Conservation (phyloP, 2,329 filamentous ascomycete species). For the Cyphellophora europaea region DNA sequence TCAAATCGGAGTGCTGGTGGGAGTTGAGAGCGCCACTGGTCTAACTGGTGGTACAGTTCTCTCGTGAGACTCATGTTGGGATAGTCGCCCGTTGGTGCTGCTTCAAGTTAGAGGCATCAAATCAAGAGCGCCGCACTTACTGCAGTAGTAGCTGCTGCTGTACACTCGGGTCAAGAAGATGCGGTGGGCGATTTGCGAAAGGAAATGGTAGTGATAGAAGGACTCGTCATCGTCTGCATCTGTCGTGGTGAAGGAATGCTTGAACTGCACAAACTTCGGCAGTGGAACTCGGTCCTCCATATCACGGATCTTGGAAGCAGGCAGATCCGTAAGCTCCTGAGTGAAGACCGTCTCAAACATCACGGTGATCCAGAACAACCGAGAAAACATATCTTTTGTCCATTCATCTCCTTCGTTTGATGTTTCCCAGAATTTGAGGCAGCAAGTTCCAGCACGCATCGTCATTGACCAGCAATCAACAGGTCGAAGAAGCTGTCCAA, state of each 20-base stretch:
- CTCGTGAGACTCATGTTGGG: conserved; percentile 32
- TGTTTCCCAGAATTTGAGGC: conserved; percentile 27
- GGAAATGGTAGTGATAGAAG: conserved; percentile 49
- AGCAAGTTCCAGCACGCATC: conserved; percentile 42
- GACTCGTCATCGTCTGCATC: conserved; percentile 39
- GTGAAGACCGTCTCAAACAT: conserved; percentile 49
- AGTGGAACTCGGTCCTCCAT: conserved; percentile 45
- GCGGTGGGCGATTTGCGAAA: conserved; percentile 47
- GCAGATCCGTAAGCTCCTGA: conserved; percentile 42
- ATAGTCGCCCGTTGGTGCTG: not conserved
- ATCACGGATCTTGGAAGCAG: conserved; percentile 39
- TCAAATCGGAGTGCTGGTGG: conserved; percentile 38
- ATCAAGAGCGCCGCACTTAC: too few relatives aligned
- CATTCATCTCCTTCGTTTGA: conserved; percentile 39
- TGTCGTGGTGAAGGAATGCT: conserved; percentile 24
- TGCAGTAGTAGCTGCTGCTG: conserved; percentile 35
- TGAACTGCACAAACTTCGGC: conserved; percentile 42
- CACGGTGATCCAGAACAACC: conserved; percentile 46
- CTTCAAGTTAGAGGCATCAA: too few relatives aligned
- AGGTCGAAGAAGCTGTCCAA: conserved; percentile 42
- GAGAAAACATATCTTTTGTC: conserved; percentile 47
- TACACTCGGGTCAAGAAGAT: conserved; percentile 46
- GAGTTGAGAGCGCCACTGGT: conserved; percentile 45
- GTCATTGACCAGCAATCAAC: conserved; percentile 47
- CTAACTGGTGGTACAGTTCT: conserved; percentile 46